phyloP scores from a whole-genome alignment of 306 rosid genomes.

The Castanea mollissima region DNA sequence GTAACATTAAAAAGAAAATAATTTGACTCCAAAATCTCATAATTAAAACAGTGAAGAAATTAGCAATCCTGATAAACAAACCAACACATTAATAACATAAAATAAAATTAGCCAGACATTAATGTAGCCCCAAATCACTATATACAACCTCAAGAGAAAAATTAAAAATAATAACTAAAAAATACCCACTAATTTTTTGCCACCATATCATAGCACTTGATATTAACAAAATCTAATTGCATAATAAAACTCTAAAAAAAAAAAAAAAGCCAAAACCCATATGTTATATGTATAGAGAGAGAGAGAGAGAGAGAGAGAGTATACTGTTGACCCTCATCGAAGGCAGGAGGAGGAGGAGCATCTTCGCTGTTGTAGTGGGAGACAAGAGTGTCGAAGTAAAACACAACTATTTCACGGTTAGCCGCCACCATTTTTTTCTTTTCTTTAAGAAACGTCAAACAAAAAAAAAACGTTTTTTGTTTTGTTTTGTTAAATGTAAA shows the following conservation, averaged over 20 bases:
- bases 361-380: conserved; percentile 82
- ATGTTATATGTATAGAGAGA: not conserved
- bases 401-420: conserved; percentile 83
- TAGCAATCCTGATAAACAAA: not conserved
- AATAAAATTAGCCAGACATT: not conserved
- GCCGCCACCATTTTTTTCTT: conserved; percentile 76
- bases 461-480: not conserved
- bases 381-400: conserved; percentile 86
- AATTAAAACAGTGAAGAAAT: not conserved
- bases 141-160: not conserved
- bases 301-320: not conserved
- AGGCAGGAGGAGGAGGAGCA: conserved; percentile 64
- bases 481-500: no score
- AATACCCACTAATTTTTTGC: not conserved
- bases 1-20: no score
- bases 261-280: not conserved
- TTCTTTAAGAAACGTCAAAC: not conserved
- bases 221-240: not conserved
- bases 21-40: no score
- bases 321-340: conserved; percentile 96
- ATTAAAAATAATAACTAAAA: not conserved
- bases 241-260: not conserved
- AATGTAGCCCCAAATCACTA: not conserved
- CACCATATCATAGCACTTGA: not conserved
- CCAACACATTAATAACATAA: not conserved